Conservation (phyloP, 192 early-diverging fungal species). For the Umbelopsis ramanniana region DNA sequence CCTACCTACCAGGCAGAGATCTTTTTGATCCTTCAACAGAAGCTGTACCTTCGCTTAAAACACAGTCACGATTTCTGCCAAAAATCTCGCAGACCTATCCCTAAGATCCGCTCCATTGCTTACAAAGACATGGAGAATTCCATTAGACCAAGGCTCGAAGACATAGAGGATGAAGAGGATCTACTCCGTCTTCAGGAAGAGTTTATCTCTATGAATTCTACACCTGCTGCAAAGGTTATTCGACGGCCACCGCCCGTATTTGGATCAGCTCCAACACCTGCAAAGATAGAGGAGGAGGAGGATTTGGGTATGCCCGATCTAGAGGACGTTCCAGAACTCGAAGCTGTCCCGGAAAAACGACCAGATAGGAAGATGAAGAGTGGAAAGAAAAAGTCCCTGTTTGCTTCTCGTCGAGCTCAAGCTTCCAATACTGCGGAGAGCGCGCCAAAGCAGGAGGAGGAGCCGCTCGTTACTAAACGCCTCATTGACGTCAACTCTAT, state of each 20-base stretch:
- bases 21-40: no score
- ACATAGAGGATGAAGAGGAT: conserved; percentile 49
- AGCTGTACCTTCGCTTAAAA: not conserved
- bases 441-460: conserved; percentile 23
- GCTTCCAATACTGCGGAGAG: not conserved
- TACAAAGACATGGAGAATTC: conserved; percentile 1
- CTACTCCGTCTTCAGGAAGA: conserved; percentile 54
- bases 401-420: conserved; percentile 19
- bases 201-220: conserved; percentile 43
- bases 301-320: conserved; percentile 21
- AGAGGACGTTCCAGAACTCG: conserved; percentile 19
- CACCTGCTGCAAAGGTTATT: conserved; percentile 47
- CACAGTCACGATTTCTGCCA: not conserved
- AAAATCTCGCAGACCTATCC: not conserved
- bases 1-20: no score
- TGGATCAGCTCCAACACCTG: not conserved
- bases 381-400: conserved; percentile 15
- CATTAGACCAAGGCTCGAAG: conserved; percentile 11
- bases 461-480: conserved; percentile 31
- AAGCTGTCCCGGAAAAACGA: not conserved
- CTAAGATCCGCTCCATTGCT: not conserved
- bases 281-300: not conserved
- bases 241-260: conserved; percentile 33
- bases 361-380: not conserved
- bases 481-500: conserved; percentile 42